A percentile compares a stretch with the other conserved stretches of the same genome.
Conservation (phyloP, 306 rosid species). For the Geum urbanum region DNA sequence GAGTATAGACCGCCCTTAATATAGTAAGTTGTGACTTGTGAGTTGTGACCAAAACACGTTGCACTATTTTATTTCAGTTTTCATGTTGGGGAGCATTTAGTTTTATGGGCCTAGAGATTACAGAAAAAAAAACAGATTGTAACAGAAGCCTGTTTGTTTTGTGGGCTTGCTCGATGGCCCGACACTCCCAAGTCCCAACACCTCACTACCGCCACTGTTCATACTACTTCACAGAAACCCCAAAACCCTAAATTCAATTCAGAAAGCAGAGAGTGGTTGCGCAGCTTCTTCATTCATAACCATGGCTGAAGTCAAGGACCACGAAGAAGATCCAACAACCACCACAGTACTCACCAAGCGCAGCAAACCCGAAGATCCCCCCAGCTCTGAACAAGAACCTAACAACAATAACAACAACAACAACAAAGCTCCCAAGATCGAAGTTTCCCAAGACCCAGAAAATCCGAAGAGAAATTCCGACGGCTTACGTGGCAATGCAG, state of each 20-base stretch:
- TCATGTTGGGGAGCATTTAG: too few relatives aligned
- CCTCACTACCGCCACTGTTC: not conserved
- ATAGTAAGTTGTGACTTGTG: too few relatives aligned
- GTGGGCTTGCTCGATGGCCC: too few relatives aligned
- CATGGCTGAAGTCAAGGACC: constrained; percentile 60
- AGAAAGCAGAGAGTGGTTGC: not conserved
- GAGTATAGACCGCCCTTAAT: too few relatives aligned
- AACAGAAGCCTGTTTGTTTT: too few relatives aligned
- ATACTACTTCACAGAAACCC: not conserved
- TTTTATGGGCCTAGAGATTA: too few relatives aligned
- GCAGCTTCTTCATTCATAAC: constrained; percentile 9
- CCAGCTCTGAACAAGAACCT: constrained; percentile 29
- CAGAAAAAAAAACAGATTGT: too few relatives aligned
- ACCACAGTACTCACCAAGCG: constrained; percentile 58
- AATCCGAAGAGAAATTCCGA: constrained; percentile 22
- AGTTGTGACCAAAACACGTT: too few relatives aligned
- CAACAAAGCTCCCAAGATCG: constrained; percentile 47
- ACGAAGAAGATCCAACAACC: constrained; percentile 24
- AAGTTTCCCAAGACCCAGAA: constrained; percentile 16
- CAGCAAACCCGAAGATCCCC: constrained; percentile 45
- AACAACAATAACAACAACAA: constrained; percentile 28
- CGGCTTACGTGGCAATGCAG: constrained; percentile 19
- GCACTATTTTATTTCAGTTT: too few relatives aligned
- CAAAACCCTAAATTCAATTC: constrained; percentile 13
- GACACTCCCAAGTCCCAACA: not conserved